Percentiles rank a stretch among this genome's conserved stretches.
Evolutionary conservation across 2,329 filamentous ascomycete genomes (phyloP).

Genomic region (Fusarium chlamydosporum): DNA sequence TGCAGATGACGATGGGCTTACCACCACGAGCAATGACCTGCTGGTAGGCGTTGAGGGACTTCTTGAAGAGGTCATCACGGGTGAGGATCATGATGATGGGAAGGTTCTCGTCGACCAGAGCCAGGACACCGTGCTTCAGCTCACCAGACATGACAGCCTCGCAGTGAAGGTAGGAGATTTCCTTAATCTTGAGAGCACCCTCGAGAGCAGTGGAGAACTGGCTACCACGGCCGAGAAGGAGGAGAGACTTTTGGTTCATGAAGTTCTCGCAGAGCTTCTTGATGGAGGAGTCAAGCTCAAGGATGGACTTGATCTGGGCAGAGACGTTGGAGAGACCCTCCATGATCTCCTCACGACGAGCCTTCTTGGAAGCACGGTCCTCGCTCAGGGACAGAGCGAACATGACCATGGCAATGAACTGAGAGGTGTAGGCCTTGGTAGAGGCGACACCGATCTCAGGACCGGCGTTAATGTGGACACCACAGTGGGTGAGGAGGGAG

Average conservation of each 20-base stretch:
- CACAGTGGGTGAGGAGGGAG: conserved; percentile 98
- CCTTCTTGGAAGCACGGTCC: conserved; percentile 94
- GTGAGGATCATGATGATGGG: conserved; percentile 99
- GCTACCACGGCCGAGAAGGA: conserved; percentile 93
- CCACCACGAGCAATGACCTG: conserved; percentile 97
- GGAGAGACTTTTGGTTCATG: conserved; percentile 96
- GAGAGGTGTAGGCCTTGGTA: conserved; percentile 99
- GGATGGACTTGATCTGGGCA: conserved; percentile 89
- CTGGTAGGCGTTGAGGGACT: conserved; percentile 99
- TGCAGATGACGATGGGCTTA: conserved; percentile 99
- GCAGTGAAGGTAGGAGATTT: conserved; percentile 99
- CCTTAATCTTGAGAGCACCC: conserved; percentile 99
- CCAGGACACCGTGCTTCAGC: conserved; percentile 98
- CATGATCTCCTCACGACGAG: conserved; percentile 95
- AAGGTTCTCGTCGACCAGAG: conserved; percentile 96
- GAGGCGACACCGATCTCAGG: conserved; percentile 99
- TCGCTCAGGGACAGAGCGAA: conserved; percentile 96
- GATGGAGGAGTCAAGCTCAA: conserved; percentile 92
- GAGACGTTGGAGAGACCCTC: conserved; percentile 90
- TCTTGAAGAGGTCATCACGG: conserved; percentile 94
- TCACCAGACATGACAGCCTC: conserved; percentile 99
- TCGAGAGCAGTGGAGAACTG: conserved; percentile 98
- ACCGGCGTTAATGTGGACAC: conserved; percentile 99
- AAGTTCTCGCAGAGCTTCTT: conserved; percentile 94
- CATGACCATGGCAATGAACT: conserved; percentile 99